These are phyloP conservation scores for Schizopora paradoxa DNA, from an alignment of 1,284 basidiomycete species.

Conservation along the genomic window DNA sequence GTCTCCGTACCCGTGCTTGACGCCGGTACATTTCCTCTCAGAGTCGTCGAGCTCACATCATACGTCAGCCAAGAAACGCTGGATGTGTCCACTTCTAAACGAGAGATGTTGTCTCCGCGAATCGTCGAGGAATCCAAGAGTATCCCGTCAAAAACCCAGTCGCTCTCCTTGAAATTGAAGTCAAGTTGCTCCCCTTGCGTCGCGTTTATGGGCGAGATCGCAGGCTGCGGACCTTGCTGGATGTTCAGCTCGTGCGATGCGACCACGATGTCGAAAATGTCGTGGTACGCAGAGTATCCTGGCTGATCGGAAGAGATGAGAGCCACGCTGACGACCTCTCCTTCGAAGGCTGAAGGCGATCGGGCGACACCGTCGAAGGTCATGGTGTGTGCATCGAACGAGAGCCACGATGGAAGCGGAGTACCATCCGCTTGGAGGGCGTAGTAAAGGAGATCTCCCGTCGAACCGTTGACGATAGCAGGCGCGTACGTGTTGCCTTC, in stretches of 20 bases:
- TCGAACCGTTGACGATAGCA: not conserved
- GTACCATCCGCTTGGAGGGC: slow-evolving; percentile 63
- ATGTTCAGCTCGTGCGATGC: slow-evolving; percentile 53
- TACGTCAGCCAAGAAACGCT: slow-evolving; percentile 59
- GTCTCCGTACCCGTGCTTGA: slow-evolving; percentile 24
- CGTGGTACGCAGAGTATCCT: slow-evolving; percentile 49
- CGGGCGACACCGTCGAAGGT: slow-evolving; percentile 75
- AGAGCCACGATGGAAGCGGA: slow-evolving; percentile 72
- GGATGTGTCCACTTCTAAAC: slow-evolving; percentile 53
- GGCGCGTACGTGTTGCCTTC: slow-evolving; percentile 58
- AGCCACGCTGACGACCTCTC: slow-evolving; percentile 38
- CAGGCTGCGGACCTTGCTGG: slow-evolving; percentile 29
- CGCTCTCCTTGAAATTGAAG: slow-evolving; percentile 25
- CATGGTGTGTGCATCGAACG: slow-evolving; percentile 59
- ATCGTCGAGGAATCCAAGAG: slow-evolving; percentile 56
- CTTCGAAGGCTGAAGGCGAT: slow-evolving; percentile 30
- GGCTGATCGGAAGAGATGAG: slow-evolving; percentile 62
- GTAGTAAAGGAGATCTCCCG: slow-evolving; percentile 52
- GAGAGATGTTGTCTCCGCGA: slow-evolving; percentile 45
- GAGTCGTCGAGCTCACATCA: slow-evolving; percentile 44
- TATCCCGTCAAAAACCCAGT: slow-evolving; percentile 34
- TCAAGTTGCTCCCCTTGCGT: slow-evolving; percentile 37
- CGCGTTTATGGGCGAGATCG: slow-evolving; percentile 48
- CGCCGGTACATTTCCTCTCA: slow-evolving; percentile 59
- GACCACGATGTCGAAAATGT: slow-evolving; percentile 54